phyloP scores from a whole-genome alignment of 225 moss, liverwort and hornwort genomes.

The Pseudisothecium myosuroides region DNA sequence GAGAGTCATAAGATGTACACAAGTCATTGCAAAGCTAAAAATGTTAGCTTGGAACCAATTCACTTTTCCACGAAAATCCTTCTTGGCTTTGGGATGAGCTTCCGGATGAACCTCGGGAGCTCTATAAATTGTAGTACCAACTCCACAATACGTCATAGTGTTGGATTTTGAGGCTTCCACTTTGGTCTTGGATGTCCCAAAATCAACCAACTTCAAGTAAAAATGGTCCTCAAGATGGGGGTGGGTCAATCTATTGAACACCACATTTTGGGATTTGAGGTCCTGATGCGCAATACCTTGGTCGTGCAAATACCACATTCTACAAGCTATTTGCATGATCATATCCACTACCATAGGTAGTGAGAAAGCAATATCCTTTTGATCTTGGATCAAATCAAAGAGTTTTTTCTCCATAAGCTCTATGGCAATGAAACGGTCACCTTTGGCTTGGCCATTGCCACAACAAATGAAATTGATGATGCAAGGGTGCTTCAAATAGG shows the following conservation, averaged over 20 bases:
- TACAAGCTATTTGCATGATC: background rate
- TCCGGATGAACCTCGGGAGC: background rate
- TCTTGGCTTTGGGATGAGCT: no score
- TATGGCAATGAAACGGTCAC: background rate
- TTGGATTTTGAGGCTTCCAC: background rate
- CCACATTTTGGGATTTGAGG: background rate
- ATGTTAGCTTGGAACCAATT: background rate
- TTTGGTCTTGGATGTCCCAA: background rate
- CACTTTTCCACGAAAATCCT: background rate
- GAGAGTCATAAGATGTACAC: background rate
- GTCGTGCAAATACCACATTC: background rate
- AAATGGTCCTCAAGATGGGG: background rate
- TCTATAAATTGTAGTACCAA: background rate
- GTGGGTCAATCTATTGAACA: background rate
- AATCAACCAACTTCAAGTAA: background rate
- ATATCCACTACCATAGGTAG: background rate
- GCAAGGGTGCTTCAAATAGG: background rate
- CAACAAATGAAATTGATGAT: background rate
- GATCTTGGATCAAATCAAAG: background rate
- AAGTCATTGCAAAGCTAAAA: background rate
- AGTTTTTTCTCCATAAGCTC: background rate
- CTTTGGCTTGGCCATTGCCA: background rate
- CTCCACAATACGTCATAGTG: background rate
- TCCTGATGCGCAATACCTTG: background rate
- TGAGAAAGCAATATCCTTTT: background rate